A percentile compares a stretch with the other conserved stretches of the same genome.
Conservation (phyloP, 306 rosid genomes). For the Arachis hypogaea region DNA sequence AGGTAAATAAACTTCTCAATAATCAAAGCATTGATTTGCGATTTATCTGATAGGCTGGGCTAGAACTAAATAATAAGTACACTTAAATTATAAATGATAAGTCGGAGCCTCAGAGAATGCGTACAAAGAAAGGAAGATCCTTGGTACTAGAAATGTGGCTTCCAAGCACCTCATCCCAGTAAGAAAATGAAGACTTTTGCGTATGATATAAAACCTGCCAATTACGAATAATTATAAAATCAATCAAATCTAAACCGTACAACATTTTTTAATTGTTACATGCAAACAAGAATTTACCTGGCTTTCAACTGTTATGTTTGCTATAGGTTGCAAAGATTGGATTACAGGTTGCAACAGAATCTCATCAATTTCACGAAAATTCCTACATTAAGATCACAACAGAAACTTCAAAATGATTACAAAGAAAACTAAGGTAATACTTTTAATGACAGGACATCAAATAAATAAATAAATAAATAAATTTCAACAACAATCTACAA, state of each 20-base stretch:
- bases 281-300: conserved; percentile 54
- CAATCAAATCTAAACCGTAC: conserved; percentile 21
- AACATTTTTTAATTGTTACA: conserved; percentile 10
- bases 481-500: neutral
- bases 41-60: conserved; percentile 20
- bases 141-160: conserved; percentile 68
- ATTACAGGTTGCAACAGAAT: conserved; percentile 71
- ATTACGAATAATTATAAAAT: conserved; percentile 23
- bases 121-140: conserved; percentile 97
- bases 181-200: conserved; percentile 81
- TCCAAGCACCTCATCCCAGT: conserved; percentile 70
- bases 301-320: conserved; percentile 85
- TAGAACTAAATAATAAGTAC: conserved; percentile 12
- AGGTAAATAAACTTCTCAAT: conserved; percentile 19
- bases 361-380: conserved; percentile 65
- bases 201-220: conserved; percentile 84
- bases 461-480: neutral
- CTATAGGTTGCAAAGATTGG: conserved; percentile 73
- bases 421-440: conserved; percentile 22
- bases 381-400: conserved; percentile 59
- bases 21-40: conserved; percentile 8
- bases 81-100: conserved; percentile 29
- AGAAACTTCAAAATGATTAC: conserved; percentile 15
- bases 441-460: neutral
- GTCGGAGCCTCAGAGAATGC: conserved; percentile 41